phyloP scores from a whole-genome alignment of 306 rosid species.

The Chamaecrista fasciculata region DNA sequence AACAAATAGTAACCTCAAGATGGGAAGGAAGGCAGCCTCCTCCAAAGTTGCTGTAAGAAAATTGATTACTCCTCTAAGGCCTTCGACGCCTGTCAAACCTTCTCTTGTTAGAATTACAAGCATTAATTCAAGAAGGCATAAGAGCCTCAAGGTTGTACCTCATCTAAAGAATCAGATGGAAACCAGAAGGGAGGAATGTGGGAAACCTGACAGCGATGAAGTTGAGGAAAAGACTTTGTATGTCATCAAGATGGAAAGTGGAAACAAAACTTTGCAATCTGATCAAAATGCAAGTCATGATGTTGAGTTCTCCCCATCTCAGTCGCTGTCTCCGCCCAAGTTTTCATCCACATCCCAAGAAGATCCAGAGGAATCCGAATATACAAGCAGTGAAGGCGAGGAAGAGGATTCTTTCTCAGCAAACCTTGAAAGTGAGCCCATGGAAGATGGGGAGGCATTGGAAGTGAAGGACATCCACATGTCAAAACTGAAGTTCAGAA shows the following conservation, averaged over 20 bases:
- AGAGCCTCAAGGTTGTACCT: conserved; percentile 39
- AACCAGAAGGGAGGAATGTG: conserved; percentile 33
- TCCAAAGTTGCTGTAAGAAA: conserved; percentile 46
- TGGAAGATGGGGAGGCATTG: neutral
- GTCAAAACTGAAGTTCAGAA: conserved; percentile 51
- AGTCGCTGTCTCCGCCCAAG: conserved; percentile 26
- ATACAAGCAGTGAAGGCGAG: neutral
- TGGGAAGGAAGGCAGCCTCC: conserved; percentile 32
- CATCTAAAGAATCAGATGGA: conserved; percentile 33
- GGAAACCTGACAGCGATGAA: conserved; percentile 38
- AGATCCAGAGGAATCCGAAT: neutral
- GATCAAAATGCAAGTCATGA: conserved; percentile 40
- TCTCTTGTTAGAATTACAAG: conserved; percentile 45
- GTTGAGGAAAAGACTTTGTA: conserved; percentile 70
- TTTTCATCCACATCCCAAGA: neutral
- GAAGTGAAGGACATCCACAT: conserved; percentile 21
- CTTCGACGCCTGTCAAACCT: conserved; percentile 41
- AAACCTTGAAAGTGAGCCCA: neutral
- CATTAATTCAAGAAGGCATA: conserved; percentile 41
- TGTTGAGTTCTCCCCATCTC: conserved; percentile 33
- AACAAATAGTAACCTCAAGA: conserved; percentile 39
- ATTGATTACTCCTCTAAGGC: conserved; percentile 32
- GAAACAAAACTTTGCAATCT: conserved; percentile 40
- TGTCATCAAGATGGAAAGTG: conserved; percentile 61
- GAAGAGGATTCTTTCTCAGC: neutral